phyloP scores from a whole-genome alignment of 2,329 filamentous ascomycete species.

The Trichoderma guizhouense region DNA sequence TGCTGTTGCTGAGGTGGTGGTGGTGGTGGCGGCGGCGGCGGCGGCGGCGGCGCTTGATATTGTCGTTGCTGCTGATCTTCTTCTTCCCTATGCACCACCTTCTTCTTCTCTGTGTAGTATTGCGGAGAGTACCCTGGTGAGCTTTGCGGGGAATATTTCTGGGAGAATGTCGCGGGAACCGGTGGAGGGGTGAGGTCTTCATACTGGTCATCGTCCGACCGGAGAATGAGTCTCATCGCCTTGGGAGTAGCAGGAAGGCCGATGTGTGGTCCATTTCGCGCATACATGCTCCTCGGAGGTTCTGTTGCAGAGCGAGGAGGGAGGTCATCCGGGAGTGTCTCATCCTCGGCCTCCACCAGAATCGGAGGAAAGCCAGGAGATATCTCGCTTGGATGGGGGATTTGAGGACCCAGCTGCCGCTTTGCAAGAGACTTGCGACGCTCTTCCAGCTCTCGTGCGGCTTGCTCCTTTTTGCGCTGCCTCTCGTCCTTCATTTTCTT shows the following conservation, averaged over 20 bases:
- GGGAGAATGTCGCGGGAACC: slow-evolving; percentile 48
- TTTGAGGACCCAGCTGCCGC: slow-evolving; percentile 73
- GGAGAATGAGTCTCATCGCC: slow-evolving; percentile 81
- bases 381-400: slow-evolving; percentile 68
- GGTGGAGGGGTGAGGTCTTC: slow-evolving; percentile 46
- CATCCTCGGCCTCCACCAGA: slow-evolving; percentile 44
- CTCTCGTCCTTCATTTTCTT: slow-evolving; percentile 57
- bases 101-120: slow-evolving; percentile 33
- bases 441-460: slow-evolving; percentile 83
- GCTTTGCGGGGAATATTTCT: slow-evolving; percentile 39
- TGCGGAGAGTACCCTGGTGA: slow-evolving; percentile 25
- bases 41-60: neutral
- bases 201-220: slow-evolving; percentile 43
- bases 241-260: slow-evolving; percentile 88
- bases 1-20: neutral
- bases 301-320: slow-evolving; percentile 64
- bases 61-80: neutral
- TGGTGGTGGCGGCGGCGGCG: neutral
- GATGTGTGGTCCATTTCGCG: slow-evolving; percentile 51
- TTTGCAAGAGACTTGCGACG: slow-evolving; percentile 79
- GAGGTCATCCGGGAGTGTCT: slow-evolving; percentile 40
- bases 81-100: slow-evolving; percentile 20
- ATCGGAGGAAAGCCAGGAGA: slow-evolving; percentile 27
- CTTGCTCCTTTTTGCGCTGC: slow-evolving; percentile 66
- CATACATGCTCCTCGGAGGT: slow-evolving; percentile 53